A percentile compares a stretch with the other conserved stretches of the same genome.
Evolutionary conservation across 2,329 filamentous ascomycete genomes (phyloP).

Genomic region (Cadophora gregata): DNA sequence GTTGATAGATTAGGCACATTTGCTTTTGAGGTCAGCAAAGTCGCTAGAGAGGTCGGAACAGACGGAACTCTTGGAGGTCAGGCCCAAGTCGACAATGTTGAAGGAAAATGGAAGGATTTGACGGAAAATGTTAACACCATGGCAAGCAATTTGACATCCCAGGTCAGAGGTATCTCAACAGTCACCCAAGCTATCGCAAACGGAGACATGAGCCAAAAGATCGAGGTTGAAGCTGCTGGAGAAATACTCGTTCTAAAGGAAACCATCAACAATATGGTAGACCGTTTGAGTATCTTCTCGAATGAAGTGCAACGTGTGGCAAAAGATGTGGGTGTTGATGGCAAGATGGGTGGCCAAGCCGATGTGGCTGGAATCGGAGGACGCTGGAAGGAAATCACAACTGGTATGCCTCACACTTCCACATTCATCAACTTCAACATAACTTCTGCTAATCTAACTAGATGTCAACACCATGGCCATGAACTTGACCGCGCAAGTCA

Average conservation of each 20-base stretch:
- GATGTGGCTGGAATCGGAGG: conserved; percentile 92
- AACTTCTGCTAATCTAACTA: conserved; percentile 16
- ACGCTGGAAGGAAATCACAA: conserved; percentile 98
- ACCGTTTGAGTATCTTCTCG: conserved; percentile 91
- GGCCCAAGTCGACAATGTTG: conserved; percentile 90
- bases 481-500: conserved; percentile 91
- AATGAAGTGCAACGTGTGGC: conserved; percentile 95
- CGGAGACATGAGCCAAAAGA: conserved; percentile 94
- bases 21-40: conserved; percentile 93
- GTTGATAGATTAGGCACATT: conserved; percentile 96
- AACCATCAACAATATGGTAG: conserved; percentile 99
- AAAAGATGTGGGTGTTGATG: conserved; percentile 95
- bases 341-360: conserved; percentile 97
- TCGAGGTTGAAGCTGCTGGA: conserved; percentile 92
- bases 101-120: conserved; percentile 97
- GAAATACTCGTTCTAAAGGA: conserved; percentile 94
- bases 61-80: conserved; percentile 94
- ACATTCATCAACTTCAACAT: not conserved
- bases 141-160: conserved; percentile 70
- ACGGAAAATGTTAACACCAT: conserved; percentile 88
- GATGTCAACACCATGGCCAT: conserved; percentile 53
- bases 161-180: conserved; percentile 89
- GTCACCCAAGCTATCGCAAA: conserved; percentile 95
- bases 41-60: conserved; percentile 94
- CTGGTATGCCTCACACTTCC: conserved; percentile 56